phyloP scores from a whole-genome alignment of 139 green algal genomes.

The Volvox reticuliferus region DNA sequence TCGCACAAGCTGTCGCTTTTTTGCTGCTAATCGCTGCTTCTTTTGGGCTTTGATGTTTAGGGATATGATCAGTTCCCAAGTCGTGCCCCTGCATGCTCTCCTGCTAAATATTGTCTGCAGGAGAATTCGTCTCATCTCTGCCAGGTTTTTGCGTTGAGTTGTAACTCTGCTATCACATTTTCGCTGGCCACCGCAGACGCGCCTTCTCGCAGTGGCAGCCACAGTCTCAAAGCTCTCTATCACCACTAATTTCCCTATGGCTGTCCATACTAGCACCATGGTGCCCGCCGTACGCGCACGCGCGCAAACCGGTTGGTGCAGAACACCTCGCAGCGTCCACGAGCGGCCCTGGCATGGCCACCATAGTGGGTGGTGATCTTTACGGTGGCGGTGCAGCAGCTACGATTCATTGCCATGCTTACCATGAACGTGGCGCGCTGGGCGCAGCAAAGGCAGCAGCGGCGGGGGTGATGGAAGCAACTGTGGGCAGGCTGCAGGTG shows the following conservation, averaged over 20 bases:
- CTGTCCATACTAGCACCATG: conserved; percentile 76
- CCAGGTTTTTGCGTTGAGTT: no score
- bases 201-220: conserved; percentile 76
- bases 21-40: no score
- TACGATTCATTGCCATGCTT: not conserved
- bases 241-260: conserved; percentile 72
- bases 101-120: no score
- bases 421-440: not conserved
- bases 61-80: no score
- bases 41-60: no score
- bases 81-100: no score
- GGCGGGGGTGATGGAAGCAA: conserved; percentile 32
- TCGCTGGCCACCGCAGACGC: conserved; percentile 30
- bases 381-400: not conserved
- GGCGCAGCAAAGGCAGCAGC: not conserved
- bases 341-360: not conserved
- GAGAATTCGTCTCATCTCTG: no score
- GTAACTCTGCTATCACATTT: no score
- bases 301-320: not conserved
- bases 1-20: no score
- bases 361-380: not conserved
- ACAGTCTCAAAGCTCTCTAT: conserved; percentile 57
- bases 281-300: conserved; percentile 45
- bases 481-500: conserved; percentile 20
- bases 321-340: not conserved